These are phyloP conservation scores for Corynascus novoguineensis DNA, from an alignment of 495 filamentous ascomycete genomes.

Conservation along the genomic window DNA sequence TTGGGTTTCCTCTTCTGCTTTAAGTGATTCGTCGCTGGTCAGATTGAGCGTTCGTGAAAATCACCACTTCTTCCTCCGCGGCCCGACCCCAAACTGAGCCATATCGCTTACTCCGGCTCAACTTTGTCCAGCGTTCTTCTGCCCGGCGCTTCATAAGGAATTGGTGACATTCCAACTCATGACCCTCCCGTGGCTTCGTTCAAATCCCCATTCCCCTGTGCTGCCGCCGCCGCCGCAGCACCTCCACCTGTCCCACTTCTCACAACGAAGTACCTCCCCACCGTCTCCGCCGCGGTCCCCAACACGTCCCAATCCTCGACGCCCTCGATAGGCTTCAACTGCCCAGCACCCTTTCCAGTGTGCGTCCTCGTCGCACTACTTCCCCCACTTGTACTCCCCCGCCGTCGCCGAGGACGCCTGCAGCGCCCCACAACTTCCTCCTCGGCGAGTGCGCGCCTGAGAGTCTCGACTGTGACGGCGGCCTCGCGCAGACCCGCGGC, in stretches of 20 bases:
- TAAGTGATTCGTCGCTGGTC: too few species aligned
- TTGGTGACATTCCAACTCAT: too few species aligned
- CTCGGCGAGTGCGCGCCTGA: constrained; percentile 33
- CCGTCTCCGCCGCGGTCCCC: constrained; percentile 56
- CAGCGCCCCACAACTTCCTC: constrained; percentile 44
- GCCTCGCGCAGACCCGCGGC: constrained; percentile 36
- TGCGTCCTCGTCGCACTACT: too few species aligned
- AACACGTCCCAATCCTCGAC: constrained; percentile 65
- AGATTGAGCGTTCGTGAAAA: too few species aligned
- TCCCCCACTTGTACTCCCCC: neutral
- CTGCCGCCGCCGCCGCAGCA: neutral
- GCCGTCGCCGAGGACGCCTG: constrained; percentile 35
- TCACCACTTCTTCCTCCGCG: too few species aligned
- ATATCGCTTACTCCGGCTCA: too few species aligned
- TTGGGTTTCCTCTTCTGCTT: neutral
- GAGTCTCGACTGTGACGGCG: constrained; percentile 37
- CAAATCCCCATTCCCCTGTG: neutral
- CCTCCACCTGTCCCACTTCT: constrained; percentile 46
- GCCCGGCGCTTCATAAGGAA: too few species aligned
- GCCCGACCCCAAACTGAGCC: too few species aligned
- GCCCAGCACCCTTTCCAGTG: neutral
- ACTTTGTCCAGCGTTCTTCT: too few species aligned
- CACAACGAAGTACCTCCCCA: constrained; percentile 74
- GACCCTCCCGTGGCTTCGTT: neutral
- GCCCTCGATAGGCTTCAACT: constrained; percentile 22